A percentile compares a stretch with the other conserved stretches of the same genome.
Evolutionary conservation across 1,284 basidiomycete species (phyloP).

Genomic region (Marasmius tenuissimus): DNA sequence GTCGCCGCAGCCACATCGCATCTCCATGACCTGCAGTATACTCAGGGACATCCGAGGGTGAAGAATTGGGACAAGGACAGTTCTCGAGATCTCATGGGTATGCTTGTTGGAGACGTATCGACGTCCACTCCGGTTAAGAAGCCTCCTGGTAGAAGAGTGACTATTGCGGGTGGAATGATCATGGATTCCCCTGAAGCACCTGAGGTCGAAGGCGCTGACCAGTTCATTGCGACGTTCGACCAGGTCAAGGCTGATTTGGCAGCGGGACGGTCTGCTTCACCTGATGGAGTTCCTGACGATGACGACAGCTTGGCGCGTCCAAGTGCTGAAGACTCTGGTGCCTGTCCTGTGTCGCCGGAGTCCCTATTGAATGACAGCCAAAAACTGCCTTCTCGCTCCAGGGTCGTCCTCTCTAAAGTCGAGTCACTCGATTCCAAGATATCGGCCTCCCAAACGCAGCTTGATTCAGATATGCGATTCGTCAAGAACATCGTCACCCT

Average conservation of each 20-base stretch:
- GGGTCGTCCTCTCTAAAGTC: constrained; percentile 64
- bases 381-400: constrained; percentile 50
- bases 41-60: constrained; percentile 29
- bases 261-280: constrained; percentile 34
- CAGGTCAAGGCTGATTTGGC: constrained; percentile 84
- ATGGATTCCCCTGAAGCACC: constrained; percentile 43
- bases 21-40: constrained; percentile 59
- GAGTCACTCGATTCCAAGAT: constrained; percentile 64
- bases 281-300: constrained; percentile 23
- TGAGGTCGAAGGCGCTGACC: constrained; percentile 54
- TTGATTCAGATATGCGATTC: constrained; percentile 73
- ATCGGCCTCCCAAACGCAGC: constrained; percentile 52
- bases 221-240: constrained; percentile 82
- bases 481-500: constrained; percentile 84
- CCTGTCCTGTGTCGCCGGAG: constrained; percentile 15
- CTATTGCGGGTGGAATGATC: constrained; percentile 34
- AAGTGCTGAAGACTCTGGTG: background rate
- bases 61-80: constrained; percentile 47
- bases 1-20: constrained; percentile 84
- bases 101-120: constrained; percentile 33
- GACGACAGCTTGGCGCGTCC: background rate
- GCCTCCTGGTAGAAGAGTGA: constrained; percentile 28
- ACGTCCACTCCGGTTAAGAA: constrained; percentile 21
- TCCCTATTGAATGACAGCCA: constrained; percentile 21
- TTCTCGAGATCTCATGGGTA: constrained; percentile 38